Percentiles rank a stretch among this genome's conserved stretches.
These are phyloP conservation scores for Nitzschia putrida DNA, from an alignment of 108 stramenopile species.

Conservation along the genomic window DNA sequence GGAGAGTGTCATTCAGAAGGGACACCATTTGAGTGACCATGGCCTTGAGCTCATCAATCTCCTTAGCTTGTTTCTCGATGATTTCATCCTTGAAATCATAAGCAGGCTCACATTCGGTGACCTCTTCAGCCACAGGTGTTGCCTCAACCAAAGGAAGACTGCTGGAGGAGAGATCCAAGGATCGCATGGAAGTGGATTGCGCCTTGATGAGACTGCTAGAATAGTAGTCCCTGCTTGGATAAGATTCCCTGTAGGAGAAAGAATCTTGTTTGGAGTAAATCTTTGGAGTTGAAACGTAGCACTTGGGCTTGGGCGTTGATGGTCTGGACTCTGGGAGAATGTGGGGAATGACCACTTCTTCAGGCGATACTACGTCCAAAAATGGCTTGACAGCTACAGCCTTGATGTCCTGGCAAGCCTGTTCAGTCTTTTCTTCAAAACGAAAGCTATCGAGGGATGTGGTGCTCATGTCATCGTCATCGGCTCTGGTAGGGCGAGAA, in stretches of 20 bases:
- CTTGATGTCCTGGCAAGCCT: no score
- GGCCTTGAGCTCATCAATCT: slow-evolving; percentile 15
- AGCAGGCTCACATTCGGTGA: no score
- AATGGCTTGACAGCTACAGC: no score
- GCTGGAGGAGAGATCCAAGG: background rate
- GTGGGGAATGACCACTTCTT: no score
- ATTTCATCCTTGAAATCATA: slow-evolving; percentile 1
- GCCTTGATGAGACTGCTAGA: no score
- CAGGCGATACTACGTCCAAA: no score
- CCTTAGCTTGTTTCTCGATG: slow-evolving; percentile 3
- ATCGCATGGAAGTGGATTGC: background rate
- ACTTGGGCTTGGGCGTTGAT: no score
- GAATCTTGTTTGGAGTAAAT: no score
- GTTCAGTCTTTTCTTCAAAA: background rate
- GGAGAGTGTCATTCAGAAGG: background rate
- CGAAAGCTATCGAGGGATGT: slow-evolving; percentile 7
- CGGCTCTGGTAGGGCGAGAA: background rate
- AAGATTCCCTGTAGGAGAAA: no score
- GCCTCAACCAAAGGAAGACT: slow-evolving; percentile 5
- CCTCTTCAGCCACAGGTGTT: background rate
- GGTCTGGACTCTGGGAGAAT: no score
- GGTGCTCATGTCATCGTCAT: slow-evolving; percentile 5
- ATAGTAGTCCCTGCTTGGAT: no score
- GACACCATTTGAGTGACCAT: slow-evolving; percentile 19
- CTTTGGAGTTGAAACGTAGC: no score